phyloP scores from a whole-genome alignment of 140 eudicot genomes.

The Erigeron philadelphicus region DNA sequence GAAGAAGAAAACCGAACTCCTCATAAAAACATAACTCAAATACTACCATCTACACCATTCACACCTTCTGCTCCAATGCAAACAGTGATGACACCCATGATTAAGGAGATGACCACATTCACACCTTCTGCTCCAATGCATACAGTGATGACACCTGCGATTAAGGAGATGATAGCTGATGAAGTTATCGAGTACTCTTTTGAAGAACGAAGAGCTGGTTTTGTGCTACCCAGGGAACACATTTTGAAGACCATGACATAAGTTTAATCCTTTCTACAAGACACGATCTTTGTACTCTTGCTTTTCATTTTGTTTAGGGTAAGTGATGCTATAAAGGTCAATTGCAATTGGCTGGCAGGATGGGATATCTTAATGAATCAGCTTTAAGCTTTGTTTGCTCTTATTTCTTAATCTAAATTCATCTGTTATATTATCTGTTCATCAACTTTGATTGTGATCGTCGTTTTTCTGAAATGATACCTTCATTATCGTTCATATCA shows the following conservation, averaged over 20 bases:
- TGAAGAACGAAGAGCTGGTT: slow-evolving; percentile 86
- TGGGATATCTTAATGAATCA: slow-evolving; percentile 11
- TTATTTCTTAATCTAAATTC: slow-evolving; percentile 13
- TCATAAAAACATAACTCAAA: slow-evolving; percentile 21
- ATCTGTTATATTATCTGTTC: not conserved
- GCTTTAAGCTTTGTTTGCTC: slow-evolving; percentile 19
- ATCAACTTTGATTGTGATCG: not conserved
- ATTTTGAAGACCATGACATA: slow-evolving; percentile 29
- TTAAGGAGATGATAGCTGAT: slow-evolving; percentile 27
- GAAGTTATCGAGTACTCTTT: slow-evolving; percentile 77
- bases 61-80: slow-evolving; percentile 65
- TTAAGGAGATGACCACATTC: slow-evolving; percentile 21
- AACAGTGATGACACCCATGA: slow-evolving; percentile 52
- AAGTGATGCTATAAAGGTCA: slow-evolving; percentile 21
- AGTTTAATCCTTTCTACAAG: slow-evolving; percentile 19
- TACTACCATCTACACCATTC: slow-evolving; percentile 45
- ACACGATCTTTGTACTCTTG: not conserved
- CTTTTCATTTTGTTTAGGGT: not conserved
- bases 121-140: slow-evolving; percentile 51
- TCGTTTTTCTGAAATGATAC: not conserved
- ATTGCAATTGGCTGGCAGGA: slow-evolving; percentile 33
- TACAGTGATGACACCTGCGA: slow-evolving; percentile 52
- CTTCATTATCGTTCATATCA: not conserved
- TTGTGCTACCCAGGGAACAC: slow-evolving; percentile 49
- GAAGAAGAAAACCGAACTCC: slow-evolving; percentile 76